Conservation (phyloP, 768 basidiomycete species). For the Phaffia tasmanica region DNA sequence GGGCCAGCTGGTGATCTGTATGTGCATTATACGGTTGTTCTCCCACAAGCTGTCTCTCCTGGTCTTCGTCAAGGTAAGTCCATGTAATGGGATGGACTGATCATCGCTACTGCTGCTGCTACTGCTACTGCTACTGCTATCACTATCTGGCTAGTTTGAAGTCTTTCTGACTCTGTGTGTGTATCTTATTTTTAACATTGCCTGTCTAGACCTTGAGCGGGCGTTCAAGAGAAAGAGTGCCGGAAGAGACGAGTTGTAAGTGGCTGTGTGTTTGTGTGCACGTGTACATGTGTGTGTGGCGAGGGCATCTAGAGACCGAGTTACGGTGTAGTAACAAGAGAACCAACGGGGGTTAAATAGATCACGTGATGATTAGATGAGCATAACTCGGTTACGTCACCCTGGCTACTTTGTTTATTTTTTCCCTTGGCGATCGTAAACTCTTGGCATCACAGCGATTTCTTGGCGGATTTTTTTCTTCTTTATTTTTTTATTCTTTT, state of each 20-base stretch:
- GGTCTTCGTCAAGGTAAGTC: conserved; percentile 65
- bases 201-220: conserved; percentile 13
- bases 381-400: too few relatives aligned
- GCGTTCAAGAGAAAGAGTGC: conserved; percentile 10
- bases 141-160: neutral
- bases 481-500: too few relatives aligned
- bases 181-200: too few relatives aligned
- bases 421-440: too few relatives aligned
- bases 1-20: conserved; percentile 60
- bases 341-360: too few relatives aligned
- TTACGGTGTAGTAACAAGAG: too few relatives aligned
- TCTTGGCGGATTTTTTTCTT: too few relatives aligned
- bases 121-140: neutral
- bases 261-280: neutral
- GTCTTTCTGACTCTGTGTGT: neutral
- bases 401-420: too few relatives aligned
- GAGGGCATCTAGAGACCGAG: too few relatives aligned
- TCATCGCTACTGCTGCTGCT: neutral
- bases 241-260: neutral
- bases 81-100: neutral
- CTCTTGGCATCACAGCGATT: too few relatives aligned
- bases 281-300: neutral
- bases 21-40: conserved; percentile 83
- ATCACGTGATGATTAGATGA: too few relatives aligned
- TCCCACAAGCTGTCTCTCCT: conserved; percentile 61